These are phyloP conservation scores for Corrigiola litoralis DNA, from an alignment of 179 eudicot genomes.

Conservation along the genomic window DNA sequence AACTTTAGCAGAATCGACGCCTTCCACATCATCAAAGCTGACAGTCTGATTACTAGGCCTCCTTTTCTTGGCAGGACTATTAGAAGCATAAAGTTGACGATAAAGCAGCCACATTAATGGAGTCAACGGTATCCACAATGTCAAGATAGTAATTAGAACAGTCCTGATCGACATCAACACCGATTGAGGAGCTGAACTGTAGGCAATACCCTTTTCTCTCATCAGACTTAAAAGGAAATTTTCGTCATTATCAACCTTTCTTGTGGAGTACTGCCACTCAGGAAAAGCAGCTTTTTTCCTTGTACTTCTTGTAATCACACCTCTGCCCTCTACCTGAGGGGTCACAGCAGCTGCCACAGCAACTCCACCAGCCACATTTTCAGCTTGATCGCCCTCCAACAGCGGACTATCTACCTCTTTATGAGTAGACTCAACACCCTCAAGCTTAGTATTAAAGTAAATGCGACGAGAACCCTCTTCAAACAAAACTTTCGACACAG, in stretches of 20 bases:
- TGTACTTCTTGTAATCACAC: constrained; percentile 23
- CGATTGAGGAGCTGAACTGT: constrained; percentile 89
- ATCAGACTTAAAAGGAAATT: constrained; percentile 76
- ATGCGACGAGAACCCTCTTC: constrained; percentile 90
- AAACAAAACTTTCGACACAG: constrained; percentile 65
- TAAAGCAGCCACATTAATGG: constrained; percentile 93
- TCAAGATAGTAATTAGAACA: constrained; percentile 63
- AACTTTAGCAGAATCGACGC: constrained; percentile 90
- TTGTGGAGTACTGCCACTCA: constrained; percentile 76
- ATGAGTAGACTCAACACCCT: constrained; percentile 22
- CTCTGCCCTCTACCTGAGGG: constrained; percentile 6
- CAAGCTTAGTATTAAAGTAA: constrained; percentile 50
- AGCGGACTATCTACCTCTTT: constrained; percentile 25
- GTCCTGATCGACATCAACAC: constrained; percentile 58
- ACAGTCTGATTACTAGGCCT: constrained; percentile 61
- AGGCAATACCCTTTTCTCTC: constrained; percentile 73
- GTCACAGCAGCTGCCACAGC: constrained; percentile 15
- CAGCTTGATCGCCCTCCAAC: constrained; percentile 15
- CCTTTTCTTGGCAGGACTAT: constrained; percentile 75
- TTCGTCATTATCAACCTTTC: constrained; percentile 91
- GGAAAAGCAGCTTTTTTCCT: constrained; percentile 34
- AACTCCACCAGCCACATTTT: constrained; percentile 25
- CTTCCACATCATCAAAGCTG: constrained; percentile 93
- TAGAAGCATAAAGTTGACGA: constrained; percentile 80
- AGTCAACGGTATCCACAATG: constrained; percentile 84